Base-by-base conservation (phyloP, 2,329 filamentous ascomycete species). In the Fusarium sp. region DNA sequence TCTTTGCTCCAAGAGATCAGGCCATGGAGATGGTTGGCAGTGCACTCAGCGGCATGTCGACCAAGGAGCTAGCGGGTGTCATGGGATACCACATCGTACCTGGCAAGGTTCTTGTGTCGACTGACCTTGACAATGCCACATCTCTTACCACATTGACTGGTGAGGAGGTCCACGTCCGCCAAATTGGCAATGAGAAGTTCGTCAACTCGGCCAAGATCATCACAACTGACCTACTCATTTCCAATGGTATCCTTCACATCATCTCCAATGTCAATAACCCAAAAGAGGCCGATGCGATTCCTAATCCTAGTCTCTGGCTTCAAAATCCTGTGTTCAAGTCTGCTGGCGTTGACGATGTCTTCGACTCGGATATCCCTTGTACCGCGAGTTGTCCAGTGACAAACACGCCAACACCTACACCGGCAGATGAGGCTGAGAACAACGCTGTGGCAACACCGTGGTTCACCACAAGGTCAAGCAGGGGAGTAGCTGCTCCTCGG, bases 11-110 rank as follows among this genome's bases (percentile, higher is more conserved):
- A 4, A 86, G 83, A 77, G 90, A 92, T 78, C 82, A 82, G 4
- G 90, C 90, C 18, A 90, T 93, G 82, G 83, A 86, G 38, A 80
- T 83, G 32, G 88, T 92, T 47, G 89, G 87, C 63, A 88, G 85
- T 56, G 82, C 86, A 32, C 77, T 90, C 16, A 78, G 80, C 33
- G 85, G 85, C 64, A 79, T 91, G 35, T 84, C 83, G 30, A 78
- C 80, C 1, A 79, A 85, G 9, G 80, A 88, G 19, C 83, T 92
- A 3, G 79, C 84, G 5, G 80, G 79, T 33, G 85, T 93, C 57
- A 84, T 93, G 38, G 81, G 85, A 32, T 94, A 94, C 81, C 92
- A 94, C 79, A 85, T 93, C 58, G 81, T 93, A 49, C 85, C 86
- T n/a, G 85, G 83, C 59, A 82, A 83, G 11, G 85, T 91, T 4